These are phyloP conservation scores for Sarocladium oryzae DNA, from an alignment of 2,329 filamentous ascomycete species.

Conservation along the genomic window DNA sequence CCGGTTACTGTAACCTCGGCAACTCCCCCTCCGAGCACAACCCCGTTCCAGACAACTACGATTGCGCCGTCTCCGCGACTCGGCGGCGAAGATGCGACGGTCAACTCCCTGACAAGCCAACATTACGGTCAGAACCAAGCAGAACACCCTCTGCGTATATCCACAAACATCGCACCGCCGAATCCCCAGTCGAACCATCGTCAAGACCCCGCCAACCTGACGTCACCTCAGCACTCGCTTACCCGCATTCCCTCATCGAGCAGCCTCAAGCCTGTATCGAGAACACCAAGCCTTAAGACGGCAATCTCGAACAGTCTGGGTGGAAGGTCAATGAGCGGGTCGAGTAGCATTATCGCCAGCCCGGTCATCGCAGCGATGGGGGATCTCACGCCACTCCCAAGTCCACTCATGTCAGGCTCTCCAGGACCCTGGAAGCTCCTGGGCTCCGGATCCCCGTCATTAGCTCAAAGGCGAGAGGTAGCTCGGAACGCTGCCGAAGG, in stretches of 20 bases:
- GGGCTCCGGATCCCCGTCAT: conserved; percentile 38
- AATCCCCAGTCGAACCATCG: conserved; percentile 5
- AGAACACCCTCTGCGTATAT: conserved; percentile 27
- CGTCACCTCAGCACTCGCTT: conserved; percentile 1
- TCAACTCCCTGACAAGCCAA: neutral
- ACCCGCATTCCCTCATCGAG: neutral
- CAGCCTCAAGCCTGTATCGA: conserved; percentile 43
- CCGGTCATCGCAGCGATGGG: conserved; percentile 70
- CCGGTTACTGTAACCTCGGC: conserved; percentile 2
- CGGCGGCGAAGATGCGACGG: neutral
- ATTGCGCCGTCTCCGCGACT: conserved; percentile 12
- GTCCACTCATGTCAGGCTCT: conserved; percentile 60
- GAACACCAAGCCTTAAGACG: conserved; percentile 57
- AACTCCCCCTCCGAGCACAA: neutral
- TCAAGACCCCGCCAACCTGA: conserved; percentile 4
- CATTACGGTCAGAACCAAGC: conserved; percentile 10
- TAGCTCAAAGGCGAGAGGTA: conserved; percentile 6
- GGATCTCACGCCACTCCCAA: conserved; percentile 73
- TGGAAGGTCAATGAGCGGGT: conserved; percentile 43
- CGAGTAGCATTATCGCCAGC: conserved; percentile 64
- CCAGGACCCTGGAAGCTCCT: conserved; percentile 60
- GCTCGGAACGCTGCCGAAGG: conserved; percentile 14
- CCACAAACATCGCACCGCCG: conserved; percentile 26
- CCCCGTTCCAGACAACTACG: conserved; percentile 11
- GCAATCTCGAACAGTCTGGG: conserved; percentile 43